Evolutionary conservation across 2,329 filamentous ascomycete species (phyloP).

Genomic region (Ophidiomyces ophidiicola): DNA sequence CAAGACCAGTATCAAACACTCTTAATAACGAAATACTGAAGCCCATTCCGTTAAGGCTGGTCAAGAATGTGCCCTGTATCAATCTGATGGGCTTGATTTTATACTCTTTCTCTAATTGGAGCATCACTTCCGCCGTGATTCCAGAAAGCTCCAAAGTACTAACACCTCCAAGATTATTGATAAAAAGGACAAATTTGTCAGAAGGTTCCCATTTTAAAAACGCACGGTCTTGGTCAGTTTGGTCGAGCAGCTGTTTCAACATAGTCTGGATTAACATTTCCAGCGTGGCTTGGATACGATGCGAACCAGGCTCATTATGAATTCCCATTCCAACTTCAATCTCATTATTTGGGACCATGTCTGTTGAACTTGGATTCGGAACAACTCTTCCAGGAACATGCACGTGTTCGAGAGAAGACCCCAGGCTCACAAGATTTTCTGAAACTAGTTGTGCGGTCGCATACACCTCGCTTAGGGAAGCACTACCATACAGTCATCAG

Average conservation of each 20-base stretch:
- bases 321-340: constrained; percentile 63
- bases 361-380: constrained; percentile 43
- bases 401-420: constrained; percentile 78
- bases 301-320: constrained; percentile 52
- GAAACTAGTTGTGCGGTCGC: constrained; percentile 59
- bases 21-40: constrained; percentile 58
- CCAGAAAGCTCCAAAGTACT: constrained; percentile 55
- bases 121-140: constrained; percentile 53
- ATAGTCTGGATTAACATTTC: constrained; percentile 46
- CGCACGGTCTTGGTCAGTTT: constrained; percentile 50
- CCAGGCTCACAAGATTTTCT: constrained; percentile 70
- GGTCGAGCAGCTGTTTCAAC: constrained; percentile 52
- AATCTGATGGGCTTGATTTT: constrained; percentile 50
- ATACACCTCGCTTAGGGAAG: constrained; percentile 56
- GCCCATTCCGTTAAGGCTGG: constrained; percentile 57
- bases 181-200: constrained; percentile 51
- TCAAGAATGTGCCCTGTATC: constrained; percentile 58
- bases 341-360: constrained; percentile 41
- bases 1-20: constrained; percentile 47
- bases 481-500: constrained; percentile 19
- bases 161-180: constrained; percentile 60
- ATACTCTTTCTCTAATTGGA: constrained; percentile 47
- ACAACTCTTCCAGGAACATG: constrained; percentile 69
- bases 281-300: constrained; percentile 39
- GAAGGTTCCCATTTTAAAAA: constrained; percentile 47